Evolutionary conservation across 257 asterid genomes (phyloP), one percentile per base, ranked within the genome.

Genomic region (Petrea volubilis): DNA sequence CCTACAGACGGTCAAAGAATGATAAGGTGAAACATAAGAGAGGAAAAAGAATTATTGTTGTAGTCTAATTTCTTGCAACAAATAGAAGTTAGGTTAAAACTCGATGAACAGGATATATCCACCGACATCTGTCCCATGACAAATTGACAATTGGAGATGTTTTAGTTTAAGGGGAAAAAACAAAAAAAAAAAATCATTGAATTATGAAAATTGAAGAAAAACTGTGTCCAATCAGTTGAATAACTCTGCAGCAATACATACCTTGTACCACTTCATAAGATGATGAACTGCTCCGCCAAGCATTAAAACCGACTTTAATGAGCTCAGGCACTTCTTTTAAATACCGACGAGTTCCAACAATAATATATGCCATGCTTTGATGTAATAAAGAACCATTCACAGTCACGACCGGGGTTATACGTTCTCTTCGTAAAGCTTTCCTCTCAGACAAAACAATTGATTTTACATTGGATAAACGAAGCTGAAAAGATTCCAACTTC

Each of bases 251-350:
- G 44, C 25, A 47, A 52, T 63, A 18, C 64, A 51, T 94, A 89
- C 97, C 99, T 83, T 85, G 90, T 68, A 86, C 93, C 20, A 79
- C 85, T 84, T 88, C 96, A 71, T 74, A 73, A 2, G 91, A 69
- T 44, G 90, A 57, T 49, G 97, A 78, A 76, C 81, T 81, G 85
- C 87, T 84, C 71, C 90, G 83, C 79, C 94, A 82, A 67, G 97
- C 92, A 66, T 77, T 83, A 47, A 83, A 73, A 63, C 99, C 91
- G 74, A 85, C 73, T 82, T 91, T 94, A 36, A 89, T 27, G 58
- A 91, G 81, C 74, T 83, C 92, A 7, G 97, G 92, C 36, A 94
- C 85, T 71, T 94, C 97, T 80, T 86, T 94, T 56, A 87, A 71
- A 60, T 82, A 89, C 38, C 88, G 88, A 66, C 91, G 92, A 77